Conservation (phyloP, 306 rosid species). For the Boehmeria nivea region DNA sequence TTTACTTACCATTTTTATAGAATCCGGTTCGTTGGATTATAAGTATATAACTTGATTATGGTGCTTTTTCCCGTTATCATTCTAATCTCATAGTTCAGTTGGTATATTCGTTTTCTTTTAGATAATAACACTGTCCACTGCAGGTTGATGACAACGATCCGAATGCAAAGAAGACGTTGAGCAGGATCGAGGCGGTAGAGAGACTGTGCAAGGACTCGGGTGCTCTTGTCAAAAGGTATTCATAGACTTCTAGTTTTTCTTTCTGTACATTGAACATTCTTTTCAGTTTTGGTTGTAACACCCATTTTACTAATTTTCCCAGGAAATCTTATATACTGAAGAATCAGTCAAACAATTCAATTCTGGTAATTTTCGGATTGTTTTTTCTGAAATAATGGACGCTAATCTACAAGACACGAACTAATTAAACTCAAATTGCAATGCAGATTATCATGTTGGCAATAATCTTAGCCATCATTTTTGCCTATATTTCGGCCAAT, state of each 20-base stretch:
- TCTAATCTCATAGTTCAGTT: too few relatives aligned
- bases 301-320: slow-evolving; percentile 14
- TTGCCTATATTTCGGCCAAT: slow-evolving; percentile 50
- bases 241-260: slow-evolving; percentile 2
- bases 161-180: slow-evolving; percentile 73
- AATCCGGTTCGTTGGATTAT: too few relatives aligned
- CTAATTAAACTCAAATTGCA: slow-evolving; percentile 13
- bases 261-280: background rate
- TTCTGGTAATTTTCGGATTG: slow-evolving; percentile 39
- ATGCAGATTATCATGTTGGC: slow-evolving; percentile 59
- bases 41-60: too few relatives aligned
- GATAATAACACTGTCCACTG: background rate
- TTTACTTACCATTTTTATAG: too few relatives aligned
- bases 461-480: slow-evolving; percentile 43
- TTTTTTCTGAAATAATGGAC: background rate
- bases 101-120: too few relatives aligned
- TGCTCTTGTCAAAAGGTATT: slow-evolving; percentile 56
- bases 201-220: slow-evolving; percentile 80
- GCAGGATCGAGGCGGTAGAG: slow-evolving; percentile 70
- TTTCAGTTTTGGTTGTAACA: slow-evolving; percentile 12
- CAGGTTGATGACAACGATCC: slow-evolving; percentile 79
- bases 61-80: too few relatives aligned
- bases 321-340: slow-evolving; percentile 57
- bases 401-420: slow-evolving; percentile 2
- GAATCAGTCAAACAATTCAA: slow-evolving; percentile 32